Conservation (phyloP, 2,329 filamentous ascomycete species). For the Diplodia sapinea region DNA sequence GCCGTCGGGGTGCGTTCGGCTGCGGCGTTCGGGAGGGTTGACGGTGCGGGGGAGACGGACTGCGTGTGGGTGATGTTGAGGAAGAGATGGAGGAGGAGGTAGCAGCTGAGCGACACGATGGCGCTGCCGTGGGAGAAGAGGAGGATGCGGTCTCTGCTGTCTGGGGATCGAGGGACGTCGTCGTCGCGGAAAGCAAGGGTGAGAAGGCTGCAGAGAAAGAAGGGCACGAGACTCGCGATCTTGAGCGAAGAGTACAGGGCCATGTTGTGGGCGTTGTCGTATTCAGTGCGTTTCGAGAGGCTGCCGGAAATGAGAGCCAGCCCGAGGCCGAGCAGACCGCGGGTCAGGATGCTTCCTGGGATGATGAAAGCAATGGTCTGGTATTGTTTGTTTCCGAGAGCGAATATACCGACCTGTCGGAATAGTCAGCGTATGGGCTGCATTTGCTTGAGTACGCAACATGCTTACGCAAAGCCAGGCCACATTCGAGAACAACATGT, state of each 20-base stretch:
- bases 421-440: background rate
- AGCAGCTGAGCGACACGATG: background rate
- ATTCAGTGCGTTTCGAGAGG: background rate
- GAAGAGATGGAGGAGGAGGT: background rate
- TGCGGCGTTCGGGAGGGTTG: too few relatives aligned
- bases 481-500: background rate
- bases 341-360: constrained; percentile 3
- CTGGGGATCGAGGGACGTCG: background rate
- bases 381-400: background rate
- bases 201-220: constrained; percentile 10
- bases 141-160: background rate
- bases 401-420: background rate
- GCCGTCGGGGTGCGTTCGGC: too few relatives aligned
- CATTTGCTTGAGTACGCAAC: too few relatives aligned
- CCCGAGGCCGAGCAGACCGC: background rate
- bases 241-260: background rate
- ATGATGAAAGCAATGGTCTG: background rate
- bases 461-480: constrained; percentile 2
- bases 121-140: constrained; percentile 12
- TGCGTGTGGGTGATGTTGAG: background rate
- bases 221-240: background rate
- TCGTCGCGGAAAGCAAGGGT: background rate
- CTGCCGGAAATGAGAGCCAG: background rate
- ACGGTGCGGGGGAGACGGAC: background rate
- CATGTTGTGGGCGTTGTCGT: background rate